These are phyloP conservation scores for Suillus weaverae DNA, from an alignment of 768 basidiomycete genomes.

Conservation along the genomic window DNA sequence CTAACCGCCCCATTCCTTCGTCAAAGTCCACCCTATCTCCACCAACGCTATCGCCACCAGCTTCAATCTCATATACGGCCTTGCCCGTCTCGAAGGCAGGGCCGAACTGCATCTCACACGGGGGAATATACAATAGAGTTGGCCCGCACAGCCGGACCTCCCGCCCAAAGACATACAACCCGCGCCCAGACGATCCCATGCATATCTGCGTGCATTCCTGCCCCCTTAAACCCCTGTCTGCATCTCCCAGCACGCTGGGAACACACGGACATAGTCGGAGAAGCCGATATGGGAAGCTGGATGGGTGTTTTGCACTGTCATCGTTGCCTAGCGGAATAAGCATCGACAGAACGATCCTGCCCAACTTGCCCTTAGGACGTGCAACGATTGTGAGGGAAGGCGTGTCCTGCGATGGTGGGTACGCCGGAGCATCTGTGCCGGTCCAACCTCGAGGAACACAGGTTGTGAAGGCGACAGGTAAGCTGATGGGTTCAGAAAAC, in stretches of 20 bases:
- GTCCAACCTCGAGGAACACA: conserved; percentile 17
- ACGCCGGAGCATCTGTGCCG: not conserved
- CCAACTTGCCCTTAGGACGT: conserved; percentile 15
- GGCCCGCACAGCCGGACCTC: conserved; percentile 24
- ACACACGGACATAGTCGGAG: conserved; percentile 15
- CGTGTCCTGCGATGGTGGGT: not conserved
- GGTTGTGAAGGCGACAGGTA: conserved; percentile 29
- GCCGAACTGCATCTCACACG: conserved; percentile 30
- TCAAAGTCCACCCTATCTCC: conserved; percentile 30
- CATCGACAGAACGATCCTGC: conserved; percentile 25
- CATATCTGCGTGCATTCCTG: conserved; percentile 19
- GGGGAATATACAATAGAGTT: conserved; percentile 23
- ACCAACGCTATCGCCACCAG: not conserved
- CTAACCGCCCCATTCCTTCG: conserved; percentile 32
- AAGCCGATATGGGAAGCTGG: conserved; percentile 24
- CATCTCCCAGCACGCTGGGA: conserved; percentile 1
- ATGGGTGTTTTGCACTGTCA: not conserved
- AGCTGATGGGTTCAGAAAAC: conserved; percentile 24
- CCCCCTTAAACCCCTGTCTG: not conserved
- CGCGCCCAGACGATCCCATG: conserved; percentile 30
- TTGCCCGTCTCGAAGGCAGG: conserved; percentile 27
- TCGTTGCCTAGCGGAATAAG: conserved; percentile 19
- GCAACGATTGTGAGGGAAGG: conserved; percentile 28
- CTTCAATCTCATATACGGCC: conserved; percentile 17
- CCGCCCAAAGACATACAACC: conserved; percentile 25